phyloP scores from a whole-genome alignment of 148 eudicot genomes.

The Oxyria digyna region DNA sequence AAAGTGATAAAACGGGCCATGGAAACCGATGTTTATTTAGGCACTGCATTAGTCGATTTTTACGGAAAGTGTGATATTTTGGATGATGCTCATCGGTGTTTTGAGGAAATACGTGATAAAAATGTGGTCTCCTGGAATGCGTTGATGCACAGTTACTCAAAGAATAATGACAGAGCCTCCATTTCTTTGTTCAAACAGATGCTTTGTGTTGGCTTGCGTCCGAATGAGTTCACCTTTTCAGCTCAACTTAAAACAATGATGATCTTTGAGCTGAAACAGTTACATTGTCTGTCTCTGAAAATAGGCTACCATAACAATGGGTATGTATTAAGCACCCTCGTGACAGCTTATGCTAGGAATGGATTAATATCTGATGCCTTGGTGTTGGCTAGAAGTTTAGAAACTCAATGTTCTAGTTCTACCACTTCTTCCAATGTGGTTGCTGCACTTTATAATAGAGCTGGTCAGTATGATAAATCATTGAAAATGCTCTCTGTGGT shows the following conservation, averaged over 20 bases:
- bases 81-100: conserved; percentile 41
- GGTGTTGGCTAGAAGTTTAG: conserved; percentile 21
- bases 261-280: conserved; percentile 31
- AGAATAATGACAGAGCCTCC: conserved; percentile 14
- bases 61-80: conserved; percentile 37
- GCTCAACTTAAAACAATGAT: conserved; percentile 31
- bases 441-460: conserved; percentile 60
- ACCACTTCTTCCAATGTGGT: conserved; percentile 46
- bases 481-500: conserved; percentile 39
- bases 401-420: conserved; percentile 20
- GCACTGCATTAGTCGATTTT: conserved; percentile 59
- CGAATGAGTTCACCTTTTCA: conserved; percentile 51
- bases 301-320: conserved; percentile 40
- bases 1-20: conserved; percentile 33
- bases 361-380: conserved; percentile 45
- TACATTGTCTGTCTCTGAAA: conserved; percentile 42
- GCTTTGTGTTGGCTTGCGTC: conserved; percentile 33
- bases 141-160: conserved; percentile 37
- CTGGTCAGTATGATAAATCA: conserved; percentile 42
- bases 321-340: conserved; percentile 38
- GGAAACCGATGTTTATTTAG: conserved; percentile 40
- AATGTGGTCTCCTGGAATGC: conserved; percentile 65
- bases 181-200: conserved; percentile 32
- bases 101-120: conserved; percentile 42
- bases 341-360: conserved; percentile 49